These are phyloP conservation scores for Angomonas ambiguus DNA, from an alignment of 208 protist genomes.

Conservation along the genomic window DNA sequence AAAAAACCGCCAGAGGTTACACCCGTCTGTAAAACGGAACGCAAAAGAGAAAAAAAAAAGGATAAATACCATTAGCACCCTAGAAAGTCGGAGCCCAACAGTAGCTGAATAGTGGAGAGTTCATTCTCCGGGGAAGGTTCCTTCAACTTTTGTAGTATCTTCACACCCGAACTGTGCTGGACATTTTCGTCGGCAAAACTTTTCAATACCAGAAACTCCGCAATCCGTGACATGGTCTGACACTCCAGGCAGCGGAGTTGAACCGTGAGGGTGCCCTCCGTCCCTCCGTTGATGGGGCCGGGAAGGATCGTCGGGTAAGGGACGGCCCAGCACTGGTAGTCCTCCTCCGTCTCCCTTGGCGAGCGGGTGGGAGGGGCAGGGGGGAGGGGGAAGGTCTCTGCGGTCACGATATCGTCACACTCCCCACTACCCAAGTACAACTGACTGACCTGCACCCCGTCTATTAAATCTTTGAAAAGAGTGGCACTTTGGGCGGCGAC, in stretches of 20 bases:
- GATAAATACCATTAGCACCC: slow-evolving; percentile 20
- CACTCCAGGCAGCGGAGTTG: slow-evolving; percentile 27
- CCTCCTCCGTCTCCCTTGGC: slow-evolving; percentile 4
- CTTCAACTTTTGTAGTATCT: slow-evolving; percentile 33
- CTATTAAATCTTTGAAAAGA: slow-evolving; percentile 49
- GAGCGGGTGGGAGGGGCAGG: background rate
- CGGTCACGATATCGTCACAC: too few relatives aligned
- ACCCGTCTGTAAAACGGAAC: too few relatives aligned
- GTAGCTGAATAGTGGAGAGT: slow-evolving; percentile 30
- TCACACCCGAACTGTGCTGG: slow-evolving; percentile 6
- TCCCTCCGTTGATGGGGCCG: background rate
- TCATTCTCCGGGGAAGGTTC: slow-evolving; percentile 24
- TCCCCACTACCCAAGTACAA: slow-evolving; percentile 12
- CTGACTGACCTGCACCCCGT: slow-evolving; percentile 34
- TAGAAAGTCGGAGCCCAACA: slow-evolving; percentile 42
- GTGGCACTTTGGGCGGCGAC: slow-evolving; percentile 42
- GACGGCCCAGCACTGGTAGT: background rate
- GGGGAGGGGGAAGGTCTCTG: background rate
- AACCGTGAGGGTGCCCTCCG: slow-evolving; percentile 18
- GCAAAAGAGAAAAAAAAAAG: too few relatives aligned
- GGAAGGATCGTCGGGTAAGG: background rate
- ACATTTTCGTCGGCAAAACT: background rate
- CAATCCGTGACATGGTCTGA: slow-evolving; percentile 32
- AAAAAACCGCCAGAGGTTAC: too few relatives aligned
- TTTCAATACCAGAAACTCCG: slow-evolving; percentile 42